Evolutionary conservation across 805 yeast species (phyloP).

Genomic region (Priceomyces fermenticarens): DNA sequence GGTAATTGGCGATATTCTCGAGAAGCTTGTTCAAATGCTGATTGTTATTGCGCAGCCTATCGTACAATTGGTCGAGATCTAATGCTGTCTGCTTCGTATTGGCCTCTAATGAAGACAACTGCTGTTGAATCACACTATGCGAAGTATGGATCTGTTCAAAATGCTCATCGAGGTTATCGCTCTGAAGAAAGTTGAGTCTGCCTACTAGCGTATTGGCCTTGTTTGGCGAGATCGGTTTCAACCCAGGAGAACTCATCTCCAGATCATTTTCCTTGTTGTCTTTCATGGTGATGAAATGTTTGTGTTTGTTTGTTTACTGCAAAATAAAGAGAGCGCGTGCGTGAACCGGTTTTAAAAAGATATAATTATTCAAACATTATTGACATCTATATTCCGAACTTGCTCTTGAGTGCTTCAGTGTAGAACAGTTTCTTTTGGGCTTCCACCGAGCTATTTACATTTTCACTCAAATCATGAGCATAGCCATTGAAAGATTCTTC

Average conservation of each 20-base stretch:
- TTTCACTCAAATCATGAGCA: slow-evolving; percentile 52
- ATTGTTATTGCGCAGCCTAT: slow-evolving; percentile 40
- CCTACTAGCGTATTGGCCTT: slow-evolving; percentile 18
- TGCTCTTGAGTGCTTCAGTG: slow-evolving; percentile 49
- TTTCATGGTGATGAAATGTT: no score
- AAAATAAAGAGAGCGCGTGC: no score
- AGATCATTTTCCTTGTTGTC: no score
- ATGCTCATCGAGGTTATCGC: slow-evolving; percentile 32
- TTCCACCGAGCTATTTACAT: slow-evolving; percentile 50
- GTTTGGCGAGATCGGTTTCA: slow-evolving; percentile 28
- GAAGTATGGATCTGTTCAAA: slow-evolving; percentile 26
- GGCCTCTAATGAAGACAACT: slow-evolving; percentile 26
- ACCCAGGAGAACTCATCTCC: slow-evolving; percentile 1
- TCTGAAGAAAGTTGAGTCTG: slow-evolving; percentile 26
- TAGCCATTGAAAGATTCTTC: slow-evolving; percentile 58
- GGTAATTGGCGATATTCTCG: slow-evolving; percentile 30
- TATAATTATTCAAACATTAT: no score
- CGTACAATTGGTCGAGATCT: slow-evolving; percentile 35
- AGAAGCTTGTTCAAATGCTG: slow-evolving; percentile 33
- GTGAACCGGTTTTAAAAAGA: no score
- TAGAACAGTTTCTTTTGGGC: slow-evolving; percentile 49
- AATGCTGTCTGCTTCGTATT: slow-evolving; percentile 33
- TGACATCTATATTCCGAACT: slow-evolving; percentile 45
- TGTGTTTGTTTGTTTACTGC: no score
- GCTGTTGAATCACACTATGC: slow-evolving; percentile 26